phyloP scores from a whole-genome alignment of 148 eudicot genomes.

The Linanthus parryae region DNA sequence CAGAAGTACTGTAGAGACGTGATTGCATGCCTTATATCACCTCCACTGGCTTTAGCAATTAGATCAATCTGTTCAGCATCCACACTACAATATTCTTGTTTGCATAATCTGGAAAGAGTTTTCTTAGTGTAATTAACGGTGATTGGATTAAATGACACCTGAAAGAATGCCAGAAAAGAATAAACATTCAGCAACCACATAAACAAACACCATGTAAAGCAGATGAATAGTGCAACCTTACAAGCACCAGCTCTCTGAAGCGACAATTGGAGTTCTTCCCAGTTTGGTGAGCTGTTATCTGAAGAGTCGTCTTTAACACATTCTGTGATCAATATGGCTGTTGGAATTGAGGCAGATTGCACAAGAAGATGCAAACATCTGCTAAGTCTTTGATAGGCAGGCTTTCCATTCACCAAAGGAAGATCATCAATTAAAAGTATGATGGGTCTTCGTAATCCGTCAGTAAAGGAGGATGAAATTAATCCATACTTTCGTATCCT shows the following conservation, averaged over 20 bases:
- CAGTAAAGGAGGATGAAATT: slow-evolving; percentile 33
- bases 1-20: slow-evolving; percentile 81
- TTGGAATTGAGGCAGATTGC: slow-evolving; percentile 71
- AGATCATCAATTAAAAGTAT: slow-evolving; percentile 86
- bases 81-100: slow-evolving; percentile 44
- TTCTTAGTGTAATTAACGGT: slow-evolving; percentile 77
- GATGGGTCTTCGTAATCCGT: slow-evolving; percentile 28
- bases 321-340: slow-evolving; percentile 72
- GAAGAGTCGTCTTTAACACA: slow-evolving; percentile 54
- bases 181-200: slow-evolving; percentile 2
- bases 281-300: slow-evolving; percentile 39
- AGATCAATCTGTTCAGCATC: slow-evolving; percentile 56
- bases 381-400: slow-evolving; percentile 55
- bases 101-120: slow-evolving; percentile 68
- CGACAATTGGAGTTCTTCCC: slow-evolving; percentile 71
- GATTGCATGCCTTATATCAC: slow-evolving; percentile 92
- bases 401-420: slow-evolving; percentile 72
- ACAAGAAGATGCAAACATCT: slow-evolving; percentile 72
- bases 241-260: slow-evolving; percentile 75
- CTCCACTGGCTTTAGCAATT: slow-evolving; percentile 87
- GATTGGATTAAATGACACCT: slow-evolving; percentile 92
- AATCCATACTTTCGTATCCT: slow-evolving; percentile 76
- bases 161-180: slow-evolving; percentile 18
- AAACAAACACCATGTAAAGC: neutral
- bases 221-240: slow-evolving; percentile 60